Percentiles rank a stretch among this genome's conserved stretches.
phyloP scores from a whole-genome alignment of 2,329 filamentous ascomycete species.

The Ascosphaera aggregata region DNA sequence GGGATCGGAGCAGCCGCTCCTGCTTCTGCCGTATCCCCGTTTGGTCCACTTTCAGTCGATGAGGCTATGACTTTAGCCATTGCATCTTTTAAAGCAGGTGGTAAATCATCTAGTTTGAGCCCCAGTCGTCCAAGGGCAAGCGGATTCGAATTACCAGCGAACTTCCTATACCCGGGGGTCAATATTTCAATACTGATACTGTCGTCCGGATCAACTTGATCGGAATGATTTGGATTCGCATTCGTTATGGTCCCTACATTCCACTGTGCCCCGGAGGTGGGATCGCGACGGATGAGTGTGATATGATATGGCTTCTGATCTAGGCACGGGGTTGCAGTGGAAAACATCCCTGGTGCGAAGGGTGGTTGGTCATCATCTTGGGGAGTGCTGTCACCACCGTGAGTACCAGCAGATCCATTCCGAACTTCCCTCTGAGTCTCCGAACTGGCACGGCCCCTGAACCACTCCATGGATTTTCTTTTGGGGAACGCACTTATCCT shows the following conservation, averaged over 20 bases:
- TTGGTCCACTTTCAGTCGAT: background rate
- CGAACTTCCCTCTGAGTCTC: no score
- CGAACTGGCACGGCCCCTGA: no score
- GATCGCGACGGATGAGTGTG: constrained; percentile 51
- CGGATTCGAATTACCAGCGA: constrained; percentile 19
- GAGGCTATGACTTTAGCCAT: constrained; percentile 1
- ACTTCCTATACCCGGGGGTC: constrained; percentile 36
- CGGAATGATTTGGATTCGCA: constrained; percentile 6
- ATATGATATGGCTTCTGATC: constrained; percentile 12
- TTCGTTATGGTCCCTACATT: constrained; percentile 44
- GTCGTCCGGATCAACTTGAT: constrained; percentile 6
- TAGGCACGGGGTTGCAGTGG: background rate
- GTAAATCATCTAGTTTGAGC: constrained; percentile 5
- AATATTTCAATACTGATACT: constrained; percentile 30
- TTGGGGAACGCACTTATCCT: no score
- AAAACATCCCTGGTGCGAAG: background rate
- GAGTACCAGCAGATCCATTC: no score
- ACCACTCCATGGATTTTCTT: no score
- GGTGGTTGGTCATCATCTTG: background rate
- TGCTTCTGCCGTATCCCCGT: background rate
- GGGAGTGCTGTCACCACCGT: background rate
- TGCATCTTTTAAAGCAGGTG: constrained; percentile 7
- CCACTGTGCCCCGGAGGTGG: constrained; percentile 45
- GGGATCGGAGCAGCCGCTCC: no score
- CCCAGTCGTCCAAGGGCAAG: constrained; percentile 14